Conservation (phyloP, 2,329 filamentous ascomycete species). For the Diplodia scrobiculata region DNA sequence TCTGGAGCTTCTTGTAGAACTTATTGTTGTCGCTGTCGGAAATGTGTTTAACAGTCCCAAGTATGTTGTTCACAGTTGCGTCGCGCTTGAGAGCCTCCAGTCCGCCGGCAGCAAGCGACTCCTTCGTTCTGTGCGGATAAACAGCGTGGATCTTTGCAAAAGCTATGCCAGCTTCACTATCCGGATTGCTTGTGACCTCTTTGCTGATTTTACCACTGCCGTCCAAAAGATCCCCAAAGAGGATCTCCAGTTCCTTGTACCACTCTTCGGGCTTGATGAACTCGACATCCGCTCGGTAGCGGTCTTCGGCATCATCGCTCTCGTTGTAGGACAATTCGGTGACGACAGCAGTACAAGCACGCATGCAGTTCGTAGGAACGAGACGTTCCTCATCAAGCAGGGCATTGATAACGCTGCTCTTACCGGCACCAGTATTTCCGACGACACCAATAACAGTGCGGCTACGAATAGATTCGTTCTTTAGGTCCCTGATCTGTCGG, state of each 20-base stretch:
- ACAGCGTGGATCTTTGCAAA: conserved; percentile 57
- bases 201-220: conserved; percentile 44
- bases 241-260: conserved; percentile 54
- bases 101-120: conserved; percentile 42
- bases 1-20: conserved; percentile 54
- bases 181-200: conserved; percentile 44
- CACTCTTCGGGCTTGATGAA: conserved; percentile 59
- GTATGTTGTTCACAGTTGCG: conserved; percentile 45
- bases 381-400: conserved; percentile 63
- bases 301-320: conserved; percentile 42
- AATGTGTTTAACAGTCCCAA: conserved; percentile 53
- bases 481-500: conserved; percentile 47
- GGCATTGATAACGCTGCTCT: conserved; percentile 65
- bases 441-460: conserved; percentile 60
- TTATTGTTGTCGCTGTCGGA: conserved; percentile 40
- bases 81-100: conserved; percentile 46
- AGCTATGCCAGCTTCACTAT: conserved; percentile 52
- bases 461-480: conserved; percentile 45
- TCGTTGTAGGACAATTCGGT: conserved; percentile 63
- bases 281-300: conserved; percentile 60
- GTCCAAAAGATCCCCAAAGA: conserved; percentile 55
- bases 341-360: conserved; percentile 63
- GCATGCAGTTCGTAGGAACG: conserved; percentile 60
- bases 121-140: conserved; percentile 49
- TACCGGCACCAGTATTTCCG: conserved; percentile 64